Evolutionary conservation across 768 basidiomycete species (phyloP).

Genomic region (Sporobolomyces roseus): DNA sequence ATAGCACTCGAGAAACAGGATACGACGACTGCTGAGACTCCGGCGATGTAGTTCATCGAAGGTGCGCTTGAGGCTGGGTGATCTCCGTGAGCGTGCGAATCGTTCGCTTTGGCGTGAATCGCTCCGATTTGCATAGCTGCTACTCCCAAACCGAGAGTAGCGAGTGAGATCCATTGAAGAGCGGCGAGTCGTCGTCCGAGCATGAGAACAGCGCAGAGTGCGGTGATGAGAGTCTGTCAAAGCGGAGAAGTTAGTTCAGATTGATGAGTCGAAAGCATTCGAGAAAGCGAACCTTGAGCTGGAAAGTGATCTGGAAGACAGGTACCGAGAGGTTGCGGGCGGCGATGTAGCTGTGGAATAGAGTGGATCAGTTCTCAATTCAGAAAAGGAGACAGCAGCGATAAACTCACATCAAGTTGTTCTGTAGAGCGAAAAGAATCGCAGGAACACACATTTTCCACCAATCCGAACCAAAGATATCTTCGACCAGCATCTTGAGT

Average conservation of each 20-base stretch:
- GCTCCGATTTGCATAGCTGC: constrained; percentile 41
- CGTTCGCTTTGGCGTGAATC: constrained; percentile 24
- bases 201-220: constrained; percentile 36
- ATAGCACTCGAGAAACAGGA: constrained; percentile 39
- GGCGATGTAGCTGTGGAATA: constrained; percentile 31
- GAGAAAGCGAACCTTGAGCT: constrained; percentile 42
- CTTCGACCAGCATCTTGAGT: constrained; percentile 19
- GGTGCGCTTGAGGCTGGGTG: background rate
- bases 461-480: constrained; percentile 38
- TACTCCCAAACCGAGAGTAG: constrained; percentile 35
- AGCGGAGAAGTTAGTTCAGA: background rate
- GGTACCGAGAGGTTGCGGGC: constrained; percentile 44
- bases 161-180: constrained; percentile 36
- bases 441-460: constrained; percentile 40
- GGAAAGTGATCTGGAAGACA: constrained; percentile 45
- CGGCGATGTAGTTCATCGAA: constrained; percentile 30
- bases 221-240: constrained; percentile 35
- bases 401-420: constrained; percentile 41
- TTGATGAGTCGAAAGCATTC: background rate
- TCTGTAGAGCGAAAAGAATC: constrained; percentile 38
- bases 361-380: background rate
- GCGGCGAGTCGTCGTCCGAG: constrained; percentile 32
- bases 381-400: background rate
- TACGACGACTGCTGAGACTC: constrained; percentile 33
- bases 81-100: constrained; percentile 20